Base-by-base conservation (phyloP, 2,329 filamentous ascomycete species). In the Thermomyces lanuginosus region DNA sequence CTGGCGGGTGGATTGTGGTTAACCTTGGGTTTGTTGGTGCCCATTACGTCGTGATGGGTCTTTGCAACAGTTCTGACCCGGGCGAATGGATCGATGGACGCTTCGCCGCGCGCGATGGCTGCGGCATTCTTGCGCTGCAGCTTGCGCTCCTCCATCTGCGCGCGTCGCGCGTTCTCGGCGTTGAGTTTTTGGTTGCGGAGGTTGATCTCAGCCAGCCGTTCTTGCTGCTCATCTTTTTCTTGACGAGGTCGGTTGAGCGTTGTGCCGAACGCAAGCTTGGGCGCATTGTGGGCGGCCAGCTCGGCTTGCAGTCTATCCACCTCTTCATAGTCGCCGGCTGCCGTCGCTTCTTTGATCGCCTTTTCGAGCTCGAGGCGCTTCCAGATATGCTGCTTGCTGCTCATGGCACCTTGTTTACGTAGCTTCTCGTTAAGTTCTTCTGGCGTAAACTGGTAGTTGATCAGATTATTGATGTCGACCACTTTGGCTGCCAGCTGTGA, bases 141-240 rank as follows among this genome's bases (percentile, higher is more conserved):
- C 26, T 68, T 67, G 40, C 74, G 69, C 56, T 98, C 89, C 39
- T 76, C 76, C 30, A 92, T 63, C 47, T 93, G 79, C 1, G 84
- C 86, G 50, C 80, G 79, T 33, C 86, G 80, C n/a, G 95, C 78
- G 24, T 79, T 75, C 47, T 92, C 80, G n/a, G 70, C 68, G 45
- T 93, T 93, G 39, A 75, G 67, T 32, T 75, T 72, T 35, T 86
- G 75, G 53, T 92, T 93, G 45, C 78, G 72, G 15, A 70, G 64
- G 53, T 98, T 98, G 38, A 92, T 64, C 43, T 77, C 69, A 0
- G 80, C 79, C 13, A 95, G 66, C 15, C 79, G 75, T 37, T 92
- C 81, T 7, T 61, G 63, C 17, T 66, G 60, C n/a, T n/a, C n/a
- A n/a, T n/a, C n/a, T 6, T 64, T 59, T 40, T 62, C 52, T 33